These are phyloP conservation scores for Leishmania arabica DNA, from an alignment of 208 protist species.

Conservation along the genomic window DNA sequence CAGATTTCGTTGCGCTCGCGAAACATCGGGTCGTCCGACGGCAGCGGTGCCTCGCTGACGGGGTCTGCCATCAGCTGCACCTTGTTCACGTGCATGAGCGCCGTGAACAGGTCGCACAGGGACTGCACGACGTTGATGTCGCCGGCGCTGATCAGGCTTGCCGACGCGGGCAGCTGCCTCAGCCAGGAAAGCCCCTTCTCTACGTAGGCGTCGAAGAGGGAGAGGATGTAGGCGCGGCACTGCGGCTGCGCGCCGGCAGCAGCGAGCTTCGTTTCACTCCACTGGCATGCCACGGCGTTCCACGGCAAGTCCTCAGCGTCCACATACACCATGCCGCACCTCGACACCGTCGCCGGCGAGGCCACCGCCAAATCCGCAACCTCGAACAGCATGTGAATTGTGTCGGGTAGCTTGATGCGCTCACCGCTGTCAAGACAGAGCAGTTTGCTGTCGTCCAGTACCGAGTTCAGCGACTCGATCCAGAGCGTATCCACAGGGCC, in stretches of 20 bases:
- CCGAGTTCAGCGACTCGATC: slow-evolving; percentile 99
- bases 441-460: slow-evolving; percentile 98
- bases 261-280: slow-evolving; percentile 84
- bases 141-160: slow-evolving; percentile 85
- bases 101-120: slow-evolving; percentile 92
- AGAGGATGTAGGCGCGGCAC: slow-evolving; percentile 83
- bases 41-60: slow-evolving; percentile 33
- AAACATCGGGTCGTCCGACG: slow-evolving; percentile 67
- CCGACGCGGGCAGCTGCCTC: slow-evolving; percentile 45
- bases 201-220: slow-evolving; percentile 91
- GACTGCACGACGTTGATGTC: slow-evolving; percentile 94
- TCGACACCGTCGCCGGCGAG: slow-evolving; percentile 97
- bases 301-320: slow-evolving; percentile 93
- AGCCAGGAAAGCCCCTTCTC: slow-evolving; percentile 91
- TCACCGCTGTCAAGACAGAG: slow-evolving; percentile 98
- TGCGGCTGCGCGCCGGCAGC: slow-evolving; percentile 50
- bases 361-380: slow-evolving; percentile 97
- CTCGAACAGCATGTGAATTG: slow-evolving; percentile 97
- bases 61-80: slow-evolving; percentile 81
- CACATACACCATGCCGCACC: slow-evolving; percentile 99
- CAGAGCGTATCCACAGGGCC: slow-evolving; percentile 99
- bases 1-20: slow-evolving; percentile 90
- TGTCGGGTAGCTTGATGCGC: slow-evolving; percentile 96
- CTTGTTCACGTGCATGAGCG: slow-evolving; percentile 75
- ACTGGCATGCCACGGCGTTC: slow-evolving; percentile 88